Conservation (phyloP, 2,329 filamentous ascomycete genomes). For the Grosmannia huntii region DNA sequence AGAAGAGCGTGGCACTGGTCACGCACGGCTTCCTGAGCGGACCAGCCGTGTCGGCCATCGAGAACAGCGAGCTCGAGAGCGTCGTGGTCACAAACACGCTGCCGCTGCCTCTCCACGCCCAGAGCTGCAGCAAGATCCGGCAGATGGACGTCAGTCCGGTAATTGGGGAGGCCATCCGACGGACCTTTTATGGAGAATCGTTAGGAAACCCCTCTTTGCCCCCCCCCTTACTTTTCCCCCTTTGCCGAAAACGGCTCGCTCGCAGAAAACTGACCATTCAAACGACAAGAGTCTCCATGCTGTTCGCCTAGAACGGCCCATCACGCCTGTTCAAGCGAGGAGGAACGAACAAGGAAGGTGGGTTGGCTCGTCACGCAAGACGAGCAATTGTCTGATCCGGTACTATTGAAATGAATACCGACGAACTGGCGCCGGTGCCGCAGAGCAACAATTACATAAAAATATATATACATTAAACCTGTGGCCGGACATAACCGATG, state of each 20-base stretch:
- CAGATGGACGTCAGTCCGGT: not conserved
- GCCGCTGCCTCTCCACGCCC: conserved; percentile 31
- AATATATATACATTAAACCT: not conserved
- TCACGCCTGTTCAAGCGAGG: too few species aligned
- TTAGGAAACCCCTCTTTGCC: not conserved
- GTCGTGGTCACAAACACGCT: conserved; percentile 86
- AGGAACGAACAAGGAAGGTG: too few species aligned
- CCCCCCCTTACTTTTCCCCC: not conserved
- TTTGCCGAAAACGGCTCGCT: not conserved
- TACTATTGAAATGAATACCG: not conserved
- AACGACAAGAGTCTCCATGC: not conserved
- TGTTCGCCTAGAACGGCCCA: not conserved
- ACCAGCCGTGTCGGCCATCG: conserved; percentile 73
- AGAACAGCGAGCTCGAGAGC: conserved; percentile 59
- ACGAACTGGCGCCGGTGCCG: not conserved
- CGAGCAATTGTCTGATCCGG: too few species aligned
- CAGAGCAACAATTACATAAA: not conserved
- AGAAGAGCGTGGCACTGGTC: conserved; percentile 81
- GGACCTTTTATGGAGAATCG: not conserved
- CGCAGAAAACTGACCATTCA: not conserved
- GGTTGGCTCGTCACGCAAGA: too few species aligned
- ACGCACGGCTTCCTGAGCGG: conserved; percentile 88
- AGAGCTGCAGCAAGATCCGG: not conserved
- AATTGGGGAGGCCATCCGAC: not conserved
- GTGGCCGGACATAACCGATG: not conserved